Base-by-base conservation (phyloP, 2,329 filamentous ascomycete genomes). In the Tolypocladium nubicola region DNA sequence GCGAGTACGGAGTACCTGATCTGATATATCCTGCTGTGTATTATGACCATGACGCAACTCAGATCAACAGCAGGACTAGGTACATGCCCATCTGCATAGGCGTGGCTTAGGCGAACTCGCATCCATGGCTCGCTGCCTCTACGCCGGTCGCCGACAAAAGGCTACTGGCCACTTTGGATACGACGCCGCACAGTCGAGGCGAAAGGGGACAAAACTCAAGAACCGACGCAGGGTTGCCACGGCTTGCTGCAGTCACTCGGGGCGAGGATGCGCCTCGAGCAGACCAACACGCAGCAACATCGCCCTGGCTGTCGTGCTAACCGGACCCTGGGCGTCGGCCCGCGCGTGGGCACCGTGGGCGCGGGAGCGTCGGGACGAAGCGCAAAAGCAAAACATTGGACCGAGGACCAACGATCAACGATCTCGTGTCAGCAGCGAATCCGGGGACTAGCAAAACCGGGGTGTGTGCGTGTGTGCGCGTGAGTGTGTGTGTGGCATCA, bases 361-460 rank as follows among this genome's bases (percentile, higher is more conserved):
- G 52, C 52, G 52, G 38, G 52, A 30, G 39, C 16, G 26, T 54
- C 52, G 52, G 52, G 52, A 54, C 52, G 52, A 54, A 35, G 52
- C 52, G 52, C 52, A 54, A 35, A 54, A 54, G 39, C 38, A 43
- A 54, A 41, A n/a, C 38, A 30, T 41, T 33, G 38, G 38, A 10
- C 26, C 52, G 52, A 53, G 37, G 35, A 53, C 23, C 21, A 26
- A n/a, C n/a, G 50, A 39, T 39, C 37, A 26, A 14, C 52, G 37
- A 53, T 38, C 26, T 53, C 52, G 21, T 30, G 16, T 41, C 21
- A 39, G 23, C 38, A 30, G 33, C 16, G 7, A 43, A 33, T 26
- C 37, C 47, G 47, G 33, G 19, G 47, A 21, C 47, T 14, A 21
- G 10, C 19, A 19, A 33, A 52, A 33, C n/a, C 19, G n/a, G 47